phyloP scores from a whole-genome alignment of 441 rosid genomes.

The Mallotus japonicus region DNA sequence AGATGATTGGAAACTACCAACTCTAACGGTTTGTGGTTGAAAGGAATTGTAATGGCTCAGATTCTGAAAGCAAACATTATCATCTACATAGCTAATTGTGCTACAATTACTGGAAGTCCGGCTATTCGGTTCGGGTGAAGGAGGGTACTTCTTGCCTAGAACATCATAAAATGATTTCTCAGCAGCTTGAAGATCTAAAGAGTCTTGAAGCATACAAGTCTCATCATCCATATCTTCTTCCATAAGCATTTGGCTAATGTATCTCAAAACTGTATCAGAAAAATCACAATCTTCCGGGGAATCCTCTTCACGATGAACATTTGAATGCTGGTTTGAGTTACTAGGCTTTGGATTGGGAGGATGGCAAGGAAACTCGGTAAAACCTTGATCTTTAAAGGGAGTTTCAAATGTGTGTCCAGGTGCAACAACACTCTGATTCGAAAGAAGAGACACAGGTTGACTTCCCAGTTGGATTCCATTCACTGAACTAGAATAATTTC shows the following conservation, averaged over 20 bases:
- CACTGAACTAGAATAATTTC: slow-evolving; percentile 31
- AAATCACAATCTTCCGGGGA: slow-evolving; percentile 46
- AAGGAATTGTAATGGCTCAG: slow-evolving; percentile 30
- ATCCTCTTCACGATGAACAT: slow-evolving; percentile 32
- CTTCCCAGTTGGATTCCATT: slow-evolving; percentile 35
- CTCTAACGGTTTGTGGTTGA: slow-evolving; percentile 29
- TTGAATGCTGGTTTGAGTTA: slow-evolving; percentile 19
- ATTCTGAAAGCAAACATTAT: slow-evolving; percentile 27
- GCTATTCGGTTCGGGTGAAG: slow-evolving; percentile 26
- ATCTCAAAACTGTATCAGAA: slow-evolving; percentile 50
- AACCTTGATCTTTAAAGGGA: slow-evolving; percentile 12
- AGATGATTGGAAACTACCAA: slow-evolving; percentile 41
- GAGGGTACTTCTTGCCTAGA: slow-evolving; percentile 45
- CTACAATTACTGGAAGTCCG: slow-evolving; percentile 23
- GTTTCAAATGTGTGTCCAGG: slow-evolving; percentile 32
- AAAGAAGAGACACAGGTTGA: slow-evolving; percentile 30
- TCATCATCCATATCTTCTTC: slow-evolving; percentile 70
- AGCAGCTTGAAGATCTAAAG: slow-evolving; percentile 66
- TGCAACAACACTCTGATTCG: slow-evolving; percentile 33
- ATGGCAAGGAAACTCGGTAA: slow-evolving; percentile 19
- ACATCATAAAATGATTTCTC: slow-evolving; percentile 70
- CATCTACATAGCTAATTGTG: slow-evolving; percentile 24
- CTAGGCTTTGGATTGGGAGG: slow-evolving; percentile 25
- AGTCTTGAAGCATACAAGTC: slow-evolving; percentile 55
- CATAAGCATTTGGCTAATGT: slow-evolving; percentile 75